A percentile compares a stretch with the other conserved stretches of the same genome.
These are phyloP conservation scores for Yarrowia porcina DNA, from an alignment of 805 yeast genomes.

Conservation along the genomic window DNA sequence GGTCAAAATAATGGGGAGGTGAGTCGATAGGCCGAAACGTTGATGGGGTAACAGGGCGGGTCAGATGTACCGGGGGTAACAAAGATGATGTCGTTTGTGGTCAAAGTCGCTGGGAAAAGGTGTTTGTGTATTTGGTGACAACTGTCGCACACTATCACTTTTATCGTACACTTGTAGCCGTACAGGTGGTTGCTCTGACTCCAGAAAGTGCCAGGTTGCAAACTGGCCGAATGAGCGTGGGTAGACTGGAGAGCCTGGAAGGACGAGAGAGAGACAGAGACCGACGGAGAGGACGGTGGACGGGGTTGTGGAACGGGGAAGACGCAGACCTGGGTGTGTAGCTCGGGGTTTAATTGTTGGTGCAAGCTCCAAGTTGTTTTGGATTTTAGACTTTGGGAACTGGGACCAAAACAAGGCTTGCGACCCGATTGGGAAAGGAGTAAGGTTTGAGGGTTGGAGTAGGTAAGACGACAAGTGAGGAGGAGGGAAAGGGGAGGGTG, in stretches of 20 bases:
- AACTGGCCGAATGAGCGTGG: constrained; percentile 22
- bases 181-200: too few relatives aligned
- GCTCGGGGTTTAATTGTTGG: constrained; percentile 1
- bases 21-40: too few relatives aligned
- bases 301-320: neutral
- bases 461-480: neutral
- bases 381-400: constrained; percentile 1
- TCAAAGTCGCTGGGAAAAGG: too few relatives aligned
- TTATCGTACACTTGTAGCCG: too few relatives aligned
- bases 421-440: constrained; percentile 23
- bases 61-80: too few relatives aligned
- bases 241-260: constrained; percentile 2
- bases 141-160: too few relatives aligned
- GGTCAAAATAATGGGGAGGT: too few relatives aligned
- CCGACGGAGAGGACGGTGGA: neutral
- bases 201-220: constrained; percentile 19
- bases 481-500: neutral
- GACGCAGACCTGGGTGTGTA: neutral
- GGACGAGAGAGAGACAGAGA: neutral
- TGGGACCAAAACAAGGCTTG: constrained; percentile 25
- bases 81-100: too few relatives aligned
- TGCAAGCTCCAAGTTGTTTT: constrained; percentile 12
- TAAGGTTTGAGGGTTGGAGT: neutral
- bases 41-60: too few relatives aligned
- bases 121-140: too few relatives aligned